These are phyloP conservation scores for Ceratobasidium sp. DNA, from an alignment of 1,284 basidiomycete genomes.

Conservation along the genomic window DNA sequence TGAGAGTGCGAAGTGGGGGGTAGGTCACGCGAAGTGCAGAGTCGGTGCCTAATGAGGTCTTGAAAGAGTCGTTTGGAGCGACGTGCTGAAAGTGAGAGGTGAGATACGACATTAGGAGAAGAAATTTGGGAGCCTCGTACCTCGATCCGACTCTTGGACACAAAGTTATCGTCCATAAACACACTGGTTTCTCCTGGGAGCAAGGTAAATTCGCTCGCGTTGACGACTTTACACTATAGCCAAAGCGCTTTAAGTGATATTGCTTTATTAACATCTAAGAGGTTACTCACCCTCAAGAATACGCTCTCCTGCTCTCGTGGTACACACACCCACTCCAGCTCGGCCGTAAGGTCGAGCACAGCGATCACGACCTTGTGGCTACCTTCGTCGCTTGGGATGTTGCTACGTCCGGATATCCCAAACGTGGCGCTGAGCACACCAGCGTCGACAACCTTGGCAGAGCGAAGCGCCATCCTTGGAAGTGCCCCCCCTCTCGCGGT, in stretches of 20 bases:
- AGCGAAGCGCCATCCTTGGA: conserved; percentile 2
- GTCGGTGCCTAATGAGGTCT: conserved; percentile 48
- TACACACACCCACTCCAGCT: conserved; percentile 51
- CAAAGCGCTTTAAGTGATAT: background rate
- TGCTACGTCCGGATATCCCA: conserved; percentile 48
- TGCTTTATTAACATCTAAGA: background rate
- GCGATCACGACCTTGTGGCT: conserved; percentile 51
- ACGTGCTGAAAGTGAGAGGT: conserved; percentile 33
- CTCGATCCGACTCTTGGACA: conserved; percentile 48
- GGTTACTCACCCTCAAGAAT: conserved; percentile 12
- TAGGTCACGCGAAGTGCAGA: conserved; percentile 50
- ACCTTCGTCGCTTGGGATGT: conserved; percentile 49
- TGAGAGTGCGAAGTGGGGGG: conserved; percentile 50
- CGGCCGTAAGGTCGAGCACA: conserved; percentile 49
- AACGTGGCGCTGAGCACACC: conserved; percentile 50
- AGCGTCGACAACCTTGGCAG: conserved; percentile 17
- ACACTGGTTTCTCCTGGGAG: conserved; percentile 49
- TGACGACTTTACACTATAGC: conserved; percentile 44
- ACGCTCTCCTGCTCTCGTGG: conserved; percentile 45
- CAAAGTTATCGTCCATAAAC: conserved; percentile 52
- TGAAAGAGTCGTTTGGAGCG: conserved; percentile 47
- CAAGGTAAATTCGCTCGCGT: conserved; percentile 45
- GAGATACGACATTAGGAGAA: background rate
- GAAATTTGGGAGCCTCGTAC: background rate
- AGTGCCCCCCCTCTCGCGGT: no score